These are phyloP conservation scores for Solanum chiquidenum DNA, from an alignment of 257 asterid species.

Conservation along the genomic window DNA sequence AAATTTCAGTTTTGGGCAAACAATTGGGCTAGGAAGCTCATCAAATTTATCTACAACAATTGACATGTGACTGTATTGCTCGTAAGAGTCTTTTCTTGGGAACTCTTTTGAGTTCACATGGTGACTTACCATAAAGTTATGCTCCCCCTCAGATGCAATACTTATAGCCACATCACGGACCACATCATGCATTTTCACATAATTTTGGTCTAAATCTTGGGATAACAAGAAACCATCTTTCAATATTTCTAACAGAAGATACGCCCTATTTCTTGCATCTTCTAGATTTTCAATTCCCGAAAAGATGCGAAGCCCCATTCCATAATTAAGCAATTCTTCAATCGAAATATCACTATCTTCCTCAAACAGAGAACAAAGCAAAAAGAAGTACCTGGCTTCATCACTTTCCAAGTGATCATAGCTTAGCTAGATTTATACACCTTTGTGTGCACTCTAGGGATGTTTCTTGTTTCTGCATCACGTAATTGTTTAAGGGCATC, in stretches of 20 bases:
- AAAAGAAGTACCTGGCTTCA: not conserved
- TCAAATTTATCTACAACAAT: not conserved
- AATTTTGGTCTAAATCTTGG: too few species aligned
- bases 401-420: too few species aligned
- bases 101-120: not conserved
- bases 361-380: conserved; percentile 1
- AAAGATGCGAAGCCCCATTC: not conserved
- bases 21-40: too few species aligned
- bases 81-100: not conserved
- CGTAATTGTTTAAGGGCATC: too few species aligned
- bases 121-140: not conserved
- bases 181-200: too few species aligned
- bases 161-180: too few species aligned
- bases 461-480: too few species aligned
- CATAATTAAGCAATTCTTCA: not conserved
- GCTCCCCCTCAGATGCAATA: not conserved
- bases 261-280: not conserved
- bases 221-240: too few species aligned
- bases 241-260: not conserved
- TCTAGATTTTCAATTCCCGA: not conserved
- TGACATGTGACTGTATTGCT: not conserved
- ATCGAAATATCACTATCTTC: not conserved
- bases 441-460: too few species aligned
- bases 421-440: too few species aligned
- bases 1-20: too few species aligned